Evolutionary conservation across 768 basidiomycete genomes (phyloP), one percentile per base, ranked within the genome.

Genomic region (Lentinula sp.): DNA sequence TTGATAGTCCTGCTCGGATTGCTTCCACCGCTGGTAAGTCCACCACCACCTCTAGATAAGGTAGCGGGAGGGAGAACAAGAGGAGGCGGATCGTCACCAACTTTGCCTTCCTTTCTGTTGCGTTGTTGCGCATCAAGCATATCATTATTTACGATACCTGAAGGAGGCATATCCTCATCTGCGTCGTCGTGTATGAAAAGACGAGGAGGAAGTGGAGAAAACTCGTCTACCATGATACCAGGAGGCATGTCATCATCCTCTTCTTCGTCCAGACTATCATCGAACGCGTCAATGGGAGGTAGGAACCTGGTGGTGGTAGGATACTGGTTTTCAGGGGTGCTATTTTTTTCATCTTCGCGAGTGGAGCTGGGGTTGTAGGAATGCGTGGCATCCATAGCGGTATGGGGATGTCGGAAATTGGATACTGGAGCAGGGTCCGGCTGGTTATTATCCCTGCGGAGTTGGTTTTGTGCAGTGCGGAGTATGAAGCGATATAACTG

Each of bases 171-270:
- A 54, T 41, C 53, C 32, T 54, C 37, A 18, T 54, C 37, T 18
- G n/a, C 18, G 6, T 39, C 37, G 37, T 41, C 53, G 18, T 54
- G 33, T 5, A 20, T 48, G 33, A 39, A 36, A n/a, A 20, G 12
- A 6, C 35, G n/a, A n/a, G 32, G 35, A 39, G 53, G 53, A 52
- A 32, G 50, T 35, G 20, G 8, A 16, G 46, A 20, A 6, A 33
- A 32, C 28, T 33, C 50, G 33, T 36, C 53, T 20, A 54, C n/a
- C 35, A 54, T 37, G 7, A 54, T 41, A n/a, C 53, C 53, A n/a
- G 53, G 53, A 54, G 53, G 53, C 53, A 54, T 54, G n/a, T 54
- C 53, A 54, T 54, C 18, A 18, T 54, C 53, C n/a, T 56, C 55
- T n/a, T 54, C 53, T 20, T 54, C 51, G 51, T 36, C 53, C 12